These are phyloP conservation scores for Erysimum cheiranthoides DNA, from an alignment of 345 rosid species.

Conservation along the genomic window DNA sequence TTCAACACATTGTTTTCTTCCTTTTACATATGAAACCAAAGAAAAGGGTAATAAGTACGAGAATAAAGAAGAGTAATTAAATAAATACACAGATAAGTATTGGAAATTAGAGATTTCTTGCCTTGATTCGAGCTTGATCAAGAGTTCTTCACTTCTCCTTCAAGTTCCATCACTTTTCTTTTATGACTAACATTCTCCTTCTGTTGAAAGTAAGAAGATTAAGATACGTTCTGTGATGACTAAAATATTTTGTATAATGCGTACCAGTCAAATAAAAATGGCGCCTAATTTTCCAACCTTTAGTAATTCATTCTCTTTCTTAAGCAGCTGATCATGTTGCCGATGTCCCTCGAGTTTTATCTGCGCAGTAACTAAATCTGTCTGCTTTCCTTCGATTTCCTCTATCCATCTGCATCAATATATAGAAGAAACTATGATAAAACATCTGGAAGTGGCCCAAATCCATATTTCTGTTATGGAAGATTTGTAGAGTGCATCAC, in stretches of 20 bases:
- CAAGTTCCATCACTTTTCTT: slow-evolving; percentile 70
- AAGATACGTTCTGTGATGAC: slow-evolving; percentile 14
- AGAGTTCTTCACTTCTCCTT: slow-evolving; percentile 83
- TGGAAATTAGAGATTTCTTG: slow-evolving; percentile 44
- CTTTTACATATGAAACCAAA: slow-evolving; percentile 53
- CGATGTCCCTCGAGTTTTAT: slow-evolving; percentile 73
- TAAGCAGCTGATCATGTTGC: slow-evolving; percentile 68
- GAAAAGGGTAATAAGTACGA: slow-evolving; percentile 5
- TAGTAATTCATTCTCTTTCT: slow-evolving; percentile 77
- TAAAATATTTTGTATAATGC: background rate
- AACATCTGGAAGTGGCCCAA: slow-evolving; percentile 28
- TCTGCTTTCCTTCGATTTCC: slow-evolving; percentile 80
- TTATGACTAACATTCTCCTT: slow-evolving; percentile 69
- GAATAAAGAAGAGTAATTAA: background rate
- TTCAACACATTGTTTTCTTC: slow-evolving; percentile 88
- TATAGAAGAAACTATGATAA: slow-evolving; percentile 4
- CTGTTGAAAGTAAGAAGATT: slow-evolving; percentile 46
- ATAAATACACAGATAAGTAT: background rate
- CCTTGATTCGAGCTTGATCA: slow-evolving; percentile 95
- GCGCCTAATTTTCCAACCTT: slow-evolving; percentile 56
- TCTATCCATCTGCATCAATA: slow-evolving; percentile 71
- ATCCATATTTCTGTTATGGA: background rate
- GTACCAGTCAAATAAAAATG: background rate
- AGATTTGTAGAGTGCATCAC: slow-evolving; percentile 1
- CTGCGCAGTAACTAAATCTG: slow-evolving; percentile 74